Evolutionary conservation across 164 flowering plant species (phyloP).

Genomic region (Saururus chinensis): DNA sequence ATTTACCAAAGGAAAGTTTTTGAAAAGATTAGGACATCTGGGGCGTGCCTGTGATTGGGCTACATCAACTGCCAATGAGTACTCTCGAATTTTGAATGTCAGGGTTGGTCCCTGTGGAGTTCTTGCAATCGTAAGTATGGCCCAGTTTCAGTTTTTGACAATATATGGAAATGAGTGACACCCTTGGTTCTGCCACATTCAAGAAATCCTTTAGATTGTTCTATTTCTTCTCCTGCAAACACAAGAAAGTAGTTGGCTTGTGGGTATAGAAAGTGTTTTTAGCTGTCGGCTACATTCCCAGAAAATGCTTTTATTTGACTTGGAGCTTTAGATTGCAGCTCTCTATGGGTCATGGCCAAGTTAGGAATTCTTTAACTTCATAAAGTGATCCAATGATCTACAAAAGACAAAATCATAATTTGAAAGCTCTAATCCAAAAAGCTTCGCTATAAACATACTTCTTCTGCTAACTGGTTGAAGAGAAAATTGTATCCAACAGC

Average conservation of each 20-base stretch:
- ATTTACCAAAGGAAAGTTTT: slow-evolving; percentile 71
- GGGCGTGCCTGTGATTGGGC: slow-evolving; percentile 81
- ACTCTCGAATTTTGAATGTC: slow-evolving; percentile 74
- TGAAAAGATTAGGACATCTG: slow-evolving; percentile 82
- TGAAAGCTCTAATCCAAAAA: too few relatives aligned
- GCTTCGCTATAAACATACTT: too few relatives aligned
- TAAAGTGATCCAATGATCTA: too few relatives aligned
- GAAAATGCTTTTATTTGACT: too few relatives aligned
- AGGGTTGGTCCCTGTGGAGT: slow-evolving; percentile 96
- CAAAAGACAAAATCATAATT: too few relatives aligned
- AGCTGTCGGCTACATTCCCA: too few relatives aligned
- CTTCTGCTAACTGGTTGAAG: too few relatives aligned
- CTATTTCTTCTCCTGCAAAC: slow-evolving; percentile 75
- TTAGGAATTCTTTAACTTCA: too few relatives aligned
- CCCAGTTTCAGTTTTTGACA: slow-evolving; percentile 66
- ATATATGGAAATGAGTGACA: slow-evolving; percentile 82
- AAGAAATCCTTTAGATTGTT: slow-evolving; percentile 77
- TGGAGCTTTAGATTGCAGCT: too few relatives aligned
- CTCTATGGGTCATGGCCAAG: too few relatives aligned
- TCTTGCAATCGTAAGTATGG: slow-evolving; percentile 80
- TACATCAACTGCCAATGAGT: slow-evolving; percentile 72
- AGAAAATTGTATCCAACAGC: too few relatives aligned
- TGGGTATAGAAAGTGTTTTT: too few relatives aligned
- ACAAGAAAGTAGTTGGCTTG: background rate
- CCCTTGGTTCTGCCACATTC: slow-evolving; percentile 97